Evolutionary conservation across 371 early-diverging fungal genomes (phyloP).

Genomic region (Rhizopus microsporus): DNA sequence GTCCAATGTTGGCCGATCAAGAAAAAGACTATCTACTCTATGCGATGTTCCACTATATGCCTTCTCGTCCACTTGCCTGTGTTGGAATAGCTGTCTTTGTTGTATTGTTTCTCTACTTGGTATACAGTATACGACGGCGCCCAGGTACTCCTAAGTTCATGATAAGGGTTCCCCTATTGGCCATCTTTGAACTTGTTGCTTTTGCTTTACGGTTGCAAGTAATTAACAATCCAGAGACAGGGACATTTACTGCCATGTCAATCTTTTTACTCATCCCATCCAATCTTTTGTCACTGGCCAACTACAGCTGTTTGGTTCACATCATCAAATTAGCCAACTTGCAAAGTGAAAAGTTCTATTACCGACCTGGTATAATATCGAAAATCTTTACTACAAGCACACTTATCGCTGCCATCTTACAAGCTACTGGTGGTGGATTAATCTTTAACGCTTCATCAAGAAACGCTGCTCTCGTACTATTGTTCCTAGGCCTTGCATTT

Average conservation of each 20-base stretch:
- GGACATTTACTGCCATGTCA: constrained; percentile 3
- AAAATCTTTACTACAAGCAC: background rate
- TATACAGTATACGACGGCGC: background rate
- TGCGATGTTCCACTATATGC: constrained; percentile 1
- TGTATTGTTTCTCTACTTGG: background rate
- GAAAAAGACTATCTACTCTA: background rate
- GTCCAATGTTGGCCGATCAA: background rate
- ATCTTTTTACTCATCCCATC: constrained; percentile 8
- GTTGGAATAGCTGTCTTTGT: constrained; percentile 6
- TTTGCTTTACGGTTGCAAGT: constrained; percentile 3
- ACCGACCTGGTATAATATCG: background rate
- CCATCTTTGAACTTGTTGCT: constrained; percentile 2
- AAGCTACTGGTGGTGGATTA: constrained; percentile 4
- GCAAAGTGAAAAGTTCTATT: background rate
- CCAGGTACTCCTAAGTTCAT: background rate
- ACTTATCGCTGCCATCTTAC: background rate
- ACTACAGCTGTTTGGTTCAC: constrained; percentile 6
- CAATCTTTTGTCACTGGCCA: constrained; percentile 4
- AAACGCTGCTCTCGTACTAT: background rate
- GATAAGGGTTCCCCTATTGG: background rate
- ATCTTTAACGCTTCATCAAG: background rate
- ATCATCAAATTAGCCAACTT: background rate
- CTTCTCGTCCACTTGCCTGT: background rate
- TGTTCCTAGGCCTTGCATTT: constrained; percentile 2
- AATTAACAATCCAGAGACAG: background rate